These are phyloP conservation scores for Alternaria gansuensis DNA, from an alignment of 2,329 filamentous ascomycete genomes.

Conservation along the genomic window DNA sequence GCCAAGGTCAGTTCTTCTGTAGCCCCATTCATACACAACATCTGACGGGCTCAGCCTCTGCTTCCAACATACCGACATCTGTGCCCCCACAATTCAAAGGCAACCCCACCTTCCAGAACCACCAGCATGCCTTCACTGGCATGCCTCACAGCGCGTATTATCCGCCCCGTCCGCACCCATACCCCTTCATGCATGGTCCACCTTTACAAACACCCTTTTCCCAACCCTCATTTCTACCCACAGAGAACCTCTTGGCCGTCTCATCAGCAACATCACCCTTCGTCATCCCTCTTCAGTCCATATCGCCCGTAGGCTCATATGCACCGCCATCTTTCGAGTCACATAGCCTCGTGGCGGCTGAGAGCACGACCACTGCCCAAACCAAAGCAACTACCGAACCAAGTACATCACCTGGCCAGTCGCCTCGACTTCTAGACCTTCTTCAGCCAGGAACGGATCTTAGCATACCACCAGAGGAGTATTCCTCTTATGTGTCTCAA, in stretches of 20 bases:
- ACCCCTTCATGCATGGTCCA: conserved; percentile 19
- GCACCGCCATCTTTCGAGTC: conserved; percentile 49
- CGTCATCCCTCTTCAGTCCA: conserved; percentile 35
- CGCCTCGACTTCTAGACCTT: conserved; percentile 60
- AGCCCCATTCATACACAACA: background rate
- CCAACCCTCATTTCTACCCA: conserved; percentile 20
- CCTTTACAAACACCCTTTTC: conserved; percentile 24
- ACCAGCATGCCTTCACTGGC: conserved; percentile 20
- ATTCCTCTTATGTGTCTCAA: conserved; percentile 45
- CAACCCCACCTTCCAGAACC: conserved; percentile 9
- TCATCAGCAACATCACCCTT: conserved; percentile 37
- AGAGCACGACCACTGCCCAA: conserved; percentile 37
- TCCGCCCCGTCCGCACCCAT: conserved; percentile 22
- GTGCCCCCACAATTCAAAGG: conserved; percentile 14
- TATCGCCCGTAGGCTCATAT: conserved; percentile 45
- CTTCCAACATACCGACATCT: conserved; percentile 14
- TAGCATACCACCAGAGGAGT: conserved; percentile 54
- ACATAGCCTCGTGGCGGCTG: conserved; percentile 52
- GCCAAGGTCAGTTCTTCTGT: conserved; percentile 54
- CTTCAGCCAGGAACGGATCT: conserved; percentile 60
- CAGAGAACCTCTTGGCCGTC: conserved; percentile 22
- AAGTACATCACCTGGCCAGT: conserved; percentile 56
- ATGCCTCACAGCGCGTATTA: conserved; percentile 25
- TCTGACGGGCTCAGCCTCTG: conserved; percentile 28
- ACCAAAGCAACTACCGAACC: conserved; percentile 45